Conservation (phyloP, 2,329 filamentous ascomycete genomes). For the Fusarium equiseti region DNA sequence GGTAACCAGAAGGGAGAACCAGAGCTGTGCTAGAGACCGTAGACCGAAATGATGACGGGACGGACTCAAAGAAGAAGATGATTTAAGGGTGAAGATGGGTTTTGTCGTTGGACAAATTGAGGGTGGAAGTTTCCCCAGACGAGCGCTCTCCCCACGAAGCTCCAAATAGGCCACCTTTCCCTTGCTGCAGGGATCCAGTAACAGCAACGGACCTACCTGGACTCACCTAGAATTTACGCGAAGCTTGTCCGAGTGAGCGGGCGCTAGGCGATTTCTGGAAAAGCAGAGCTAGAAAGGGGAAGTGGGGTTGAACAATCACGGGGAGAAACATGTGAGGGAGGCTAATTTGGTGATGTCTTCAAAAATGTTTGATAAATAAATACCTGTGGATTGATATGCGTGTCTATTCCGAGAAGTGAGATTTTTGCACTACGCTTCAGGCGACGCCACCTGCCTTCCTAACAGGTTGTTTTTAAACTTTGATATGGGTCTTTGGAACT, state of each 20-base stretch:
- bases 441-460: neutral
- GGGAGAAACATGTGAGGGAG: constrained; percentile 39
- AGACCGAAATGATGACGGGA: constrained; percentile 40
- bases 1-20: constrained; percentile 57
- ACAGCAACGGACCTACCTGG: constrained; percentile 22
- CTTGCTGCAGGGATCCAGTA: constrained; percentile 19
- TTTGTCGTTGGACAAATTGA: constrained; percentile 49
- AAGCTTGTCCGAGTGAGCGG: constrained; percentile 46
- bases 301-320: constrained; percentile 41
- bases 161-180: constrained; percentile 35
- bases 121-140: constrained; percentile 57
- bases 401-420: neutral
- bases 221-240: constrained; percentile 48
- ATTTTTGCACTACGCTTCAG: neutral
- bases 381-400: neutral
- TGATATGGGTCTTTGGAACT: neutral
- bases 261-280: constrained; percentile 26
- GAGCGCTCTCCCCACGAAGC: constrained; percentile 46
- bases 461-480: neutral
- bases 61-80: constrained; percentile 43
- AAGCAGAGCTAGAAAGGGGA: constrained; percentile 29
- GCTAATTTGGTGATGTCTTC: constrained; percentile 6
- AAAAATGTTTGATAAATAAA: neutral
- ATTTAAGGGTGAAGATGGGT: constrained; percentile 43
- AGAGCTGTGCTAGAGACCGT: constrained; percentile 54